phyloP scores from a whole-genome alignment of 768 basidiomycete genomes.

The Candolleomyces eurysporus region DNA sequence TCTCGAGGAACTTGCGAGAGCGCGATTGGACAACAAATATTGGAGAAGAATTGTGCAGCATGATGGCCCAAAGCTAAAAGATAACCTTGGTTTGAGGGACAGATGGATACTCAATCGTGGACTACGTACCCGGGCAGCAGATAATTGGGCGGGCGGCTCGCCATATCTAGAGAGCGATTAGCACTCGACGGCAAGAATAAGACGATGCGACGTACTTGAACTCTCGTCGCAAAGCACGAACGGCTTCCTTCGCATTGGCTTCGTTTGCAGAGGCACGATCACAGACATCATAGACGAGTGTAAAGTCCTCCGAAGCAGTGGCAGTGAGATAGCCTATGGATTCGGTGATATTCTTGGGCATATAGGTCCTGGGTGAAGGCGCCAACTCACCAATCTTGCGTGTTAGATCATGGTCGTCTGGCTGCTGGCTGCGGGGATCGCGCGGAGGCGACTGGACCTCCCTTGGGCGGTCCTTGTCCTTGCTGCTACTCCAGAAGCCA shows the following conservation, averaged over 20 bases:
- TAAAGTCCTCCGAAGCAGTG: slow-evolving; percentile 80
- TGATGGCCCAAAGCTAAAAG: slow-evolving; percentile 90
- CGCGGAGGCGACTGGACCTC: slow-evolving; percentile 27
- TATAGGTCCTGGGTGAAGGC: neutral
- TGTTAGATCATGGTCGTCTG: slow-evolving; percentile 54
- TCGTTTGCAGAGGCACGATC: slow-evolving; percentile 77
- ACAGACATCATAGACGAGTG: slow-evolving; percentile 80
- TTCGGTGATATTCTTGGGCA: neutral
- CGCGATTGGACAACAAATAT: slow-evolving; percentile 69
- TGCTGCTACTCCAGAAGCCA: slow-evolving; percentile 48
- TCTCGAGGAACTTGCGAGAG: slow-evolving; percentile 76
- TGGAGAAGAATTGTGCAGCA: slow-evolving; percentile 79
- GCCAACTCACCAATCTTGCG: slow-evolving; percentile 62
- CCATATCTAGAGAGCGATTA: slow-evolving; percentile 50
- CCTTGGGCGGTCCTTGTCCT: slow-evolving; percentile 31
- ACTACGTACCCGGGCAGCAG: slow-evolving; percentile 65
- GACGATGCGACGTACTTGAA: slow-evolving; percentile 61
- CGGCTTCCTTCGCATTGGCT: slow-evolving; percentile 77
- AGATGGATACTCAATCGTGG: neutral
- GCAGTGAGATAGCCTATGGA: slow-evolving; percentile 69
- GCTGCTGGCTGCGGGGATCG: slow-evolving; percentile 27
- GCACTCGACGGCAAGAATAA: slow-evolving; percentile 2
- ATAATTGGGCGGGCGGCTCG: slow-evolving; percentile 71
- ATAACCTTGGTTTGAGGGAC: neutral
- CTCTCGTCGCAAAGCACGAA: slow-evolving; percentile 76